Conservation (phyloP, 2,329 filamentous ascomycete genomes). For the Xylaria sp. region DNA sequence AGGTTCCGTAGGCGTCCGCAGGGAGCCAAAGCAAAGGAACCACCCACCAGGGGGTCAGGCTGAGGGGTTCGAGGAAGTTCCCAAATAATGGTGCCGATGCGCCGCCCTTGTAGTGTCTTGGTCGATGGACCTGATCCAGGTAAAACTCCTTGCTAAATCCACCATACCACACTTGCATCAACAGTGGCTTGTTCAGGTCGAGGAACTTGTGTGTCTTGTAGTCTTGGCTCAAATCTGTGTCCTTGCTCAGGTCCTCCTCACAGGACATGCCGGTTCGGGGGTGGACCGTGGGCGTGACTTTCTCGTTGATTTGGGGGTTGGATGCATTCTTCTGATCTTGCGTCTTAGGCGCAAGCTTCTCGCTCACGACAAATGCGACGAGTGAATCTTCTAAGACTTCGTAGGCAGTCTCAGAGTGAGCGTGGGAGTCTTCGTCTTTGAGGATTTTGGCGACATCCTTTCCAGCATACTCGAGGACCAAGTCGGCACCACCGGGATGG, state of each 20-base stretch:
- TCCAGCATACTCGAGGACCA: slow-evolving; percentile 90
- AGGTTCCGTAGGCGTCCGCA: slow-evolving; percentile 77
- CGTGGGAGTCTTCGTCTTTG: slow-evolving; percentile 83
- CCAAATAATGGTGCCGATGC: slow-evolving; percentile 93
- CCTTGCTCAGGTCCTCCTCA: slow-evolving; percentile 85
- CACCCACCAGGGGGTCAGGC: slow-evolving; percentile 93
- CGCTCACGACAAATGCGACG: slow-evolving; percentile 79
- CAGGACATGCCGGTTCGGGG: slow-evolving; percentile 87
- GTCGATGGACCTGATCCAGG: slow-evolving; percentile 93
- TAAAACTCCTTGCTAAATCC: slow-evolving; percentile 97
- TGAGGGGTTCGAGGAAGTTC: slow-evolving; percentile 98
- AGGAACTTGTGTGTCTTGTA: slow-evolving; percentile 95
- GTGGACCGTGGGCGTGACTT: slow-evolving; percentile 54
- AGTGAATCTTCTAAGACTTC: slow-evolving; percentile 90
- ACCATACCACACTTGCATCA: slow-evolving; percentile 88
- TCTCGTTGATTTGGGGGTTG: slow-evolving; percentile 52
- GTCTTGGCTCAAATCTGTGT: slow-evolving; percentile 80
- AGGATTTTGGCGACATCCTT: slow-evolving; percentile 87
- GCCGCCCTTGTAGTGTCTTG: slow-evolving; percentile 94
- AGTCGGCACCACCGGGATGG: slow-evolving; percentile 88
- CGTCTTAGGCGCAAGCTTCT: slow-evolving; percentile 59
- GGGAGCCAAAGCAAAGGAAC: slow-evolving; percentile 88
- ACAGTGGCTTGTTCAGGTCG: slow-evolving; percentile 84
- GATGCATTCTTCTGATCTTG: slow-evolving; percentile 50
- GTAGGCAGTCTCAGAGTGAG: slow-evolving; percentile 92